Percentiles rank a stretch among this genome's conserved stretches.
Evolutionary conservation across 805 yeast species (phyloP).

Genomic region (Torulaspora gathmanii): DNA sequence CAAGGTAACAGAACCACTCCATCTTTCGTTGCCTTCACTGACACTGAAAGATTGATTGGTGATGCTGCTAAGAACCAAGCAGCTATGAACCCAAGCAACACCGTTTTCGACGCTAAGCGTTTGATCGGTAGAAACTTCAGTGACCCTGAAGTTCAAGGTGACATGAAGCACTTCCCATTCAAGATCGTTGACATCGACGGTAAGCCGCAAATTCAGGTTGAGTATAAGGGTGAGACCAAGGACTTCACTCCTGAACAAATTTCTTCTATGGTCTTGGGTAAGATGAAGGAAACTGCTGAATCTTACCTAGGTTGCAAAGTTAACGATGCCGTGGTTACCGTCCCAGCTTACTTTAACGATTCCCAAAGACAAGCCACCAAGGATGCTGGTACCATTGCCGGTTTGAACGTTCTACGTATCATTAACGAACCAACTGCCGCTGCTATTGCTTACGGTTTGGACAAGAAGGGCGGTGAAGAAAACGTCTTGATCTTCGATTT

Average conservation of each 20-base stretch:
- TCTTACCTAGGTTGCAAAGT: slow-evolving; percentile 79
- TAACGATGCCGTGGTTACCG: slow-evolving; percentile 89
- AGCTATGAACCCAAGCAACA: slow-evolving; percentile 90
- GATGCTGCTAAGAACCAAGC: slow-evolving; percentile 99
- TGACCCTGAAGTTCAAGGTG: slow-evolving; percentile 54
- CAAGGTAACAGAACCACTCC: slow-evolving; percentile 99
- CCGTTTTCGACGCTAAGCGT: slow-evolving; percentile 94
- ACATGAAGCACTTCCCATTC: slow-evolving; percentile 80
- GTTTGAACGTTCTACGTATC: slow-evolving; percentile 87
- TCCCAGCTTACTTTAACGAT: slow-evolving; percentile 94
- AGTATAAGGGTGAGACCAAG: slow-evolving; percentile 82
- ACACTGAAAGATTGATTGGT: slow-evolving; percentile 90
- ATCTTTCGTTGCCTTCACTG: slow-evolving; percentile 94
- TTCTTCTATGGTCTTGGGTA: slow-evolving; percentile 84
- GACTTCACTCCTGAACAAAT: slow-evolving; percentile 90
- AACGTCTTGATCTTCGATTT: slow-evolving; percentile 90
- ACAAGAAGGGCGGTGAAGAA: slow-evolving; percentile 63
- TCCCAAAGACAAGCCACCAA: slow-evolving; percentile 97
- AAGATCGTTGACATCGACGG: slow-evolving; percentile 70
- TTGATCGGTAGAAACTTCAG: slow-evolving; percentile 69
- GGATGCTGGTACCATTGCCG: slow-evolving; percentile 94
- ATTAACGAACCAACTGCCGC: slow-evolving; percentile 96
- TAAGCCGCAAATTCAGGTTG: slow-evolving; percentile 84
- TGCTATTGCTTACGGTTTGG: slow-evolving; percentile 96
- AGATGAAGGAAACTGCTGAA: slow-evolving; percentile 95